Conservation (phyloP, 306 rosid genomes). For the Lithocarpus polystachyus region DNA sequence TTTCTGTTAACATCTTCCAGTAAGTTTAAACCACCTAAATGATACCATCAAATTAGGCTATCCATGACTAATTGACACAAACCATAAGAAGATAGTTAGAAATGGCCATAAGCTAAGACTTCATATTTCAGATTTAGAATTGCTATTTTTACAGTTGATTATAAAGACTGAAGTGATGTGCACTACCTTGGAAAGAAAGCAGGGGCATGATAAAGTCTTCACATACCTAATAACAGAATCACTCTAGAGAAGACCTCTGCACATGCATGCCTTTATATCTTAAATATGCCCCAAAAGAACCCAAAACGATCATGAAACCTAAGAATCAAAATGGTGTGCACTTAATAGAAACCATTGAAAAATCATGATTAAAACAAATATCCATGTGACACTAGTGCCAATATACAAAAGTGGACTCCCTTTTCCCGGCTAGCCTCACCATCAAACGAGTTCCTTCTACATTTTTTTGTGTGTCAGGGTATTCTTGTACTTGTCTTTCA, state of each 20-base stretch:
- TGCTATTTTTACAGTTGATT: background rate
- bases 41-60: background rate
- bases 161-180: background rate
- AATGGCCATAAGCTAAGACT: background rate
- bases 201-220: background rate
- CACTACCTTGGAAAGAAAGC: background rate
- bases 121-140: background rate
- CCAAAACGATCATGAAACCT: background rate
- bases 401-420: background rate
- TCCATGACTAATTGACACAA: background rate
- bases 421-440: background rate
- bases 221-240: background rate
- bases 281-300: background rate
- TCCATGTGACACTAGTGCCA: background rate
- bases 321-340: background rate
- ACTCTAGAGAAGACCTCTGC: background rate
- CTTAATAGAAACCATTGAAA: background rate
- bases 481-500: slow-evolving; percentile 62
- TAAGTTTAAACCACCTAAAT: background rate
- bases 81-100: background rate
- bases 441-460: slow-evolving; percentile 12
- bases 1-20: slow-evolving; percentile 11
- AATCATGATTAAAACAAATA: background rate
- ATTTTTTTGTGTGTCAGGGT: slow-evolving; percentile 28
- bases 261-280: background rate